Percentiles rank a stretch among this genome's conserved stretches.
Conservation (phyloP, 345 rosid genomes). For the Melaleuca alternifolia region DNA sequence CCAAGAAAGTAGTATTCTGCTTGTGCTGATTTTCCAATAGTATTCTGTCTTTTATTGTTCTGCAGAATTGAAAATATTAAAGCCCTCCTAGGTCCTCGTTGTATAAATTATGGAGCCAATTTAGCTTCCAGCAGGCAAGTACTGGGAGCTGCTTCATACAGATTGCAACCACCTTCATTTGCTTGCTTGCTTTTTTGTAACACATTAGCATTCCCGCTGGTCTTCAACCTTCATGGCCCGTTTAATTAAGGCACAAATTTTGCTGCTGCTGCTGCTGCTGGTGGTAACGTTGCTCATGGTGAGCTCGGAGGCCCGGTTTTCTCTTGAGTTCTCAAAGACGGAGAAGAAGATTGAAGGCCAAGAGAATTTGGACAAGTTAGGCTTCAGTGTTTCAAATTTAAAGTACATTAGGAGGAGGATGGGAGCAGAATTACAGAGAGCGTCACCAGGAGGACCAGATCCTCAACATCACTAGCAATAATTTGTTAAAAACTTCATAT, state of each 20-base stretch:
- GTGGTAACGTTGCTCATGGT: background rate
- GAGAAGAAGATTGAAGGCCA: background rate
- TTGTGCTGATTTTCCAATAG: slow-evolving; percentile 10
- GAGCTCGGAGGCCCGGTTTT: slow-evolving; percentile 3
- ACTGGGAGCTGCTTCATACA: background rate
- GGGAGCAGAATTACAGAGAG: background rate
- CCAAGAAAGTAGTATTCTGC: background rate
- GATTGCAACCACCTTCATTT: background rate
- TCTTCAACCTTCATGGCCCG: slow-evolving; percentile 1
- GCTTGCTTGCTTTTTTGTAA: background rate
- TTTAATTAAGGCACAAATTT: background rate
- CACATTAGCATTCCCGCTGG: background rate
- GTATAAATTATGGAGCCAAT: background rate
- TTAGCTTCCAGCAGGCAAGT: background rate
- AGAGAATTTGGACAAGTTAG: background rate
- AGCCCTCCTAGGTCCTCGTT: background rate
- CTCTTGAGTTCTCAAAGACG: background rate
- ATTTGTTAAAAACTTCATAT: background rate
- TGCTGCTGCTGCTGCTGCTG: background rate
- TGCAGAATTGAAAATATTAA: background rate
- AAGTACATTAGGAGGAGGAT: background rate
- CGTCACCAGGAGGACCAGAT: slow-evolving; percentile 4
- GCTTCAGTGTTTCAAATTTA: background rate
- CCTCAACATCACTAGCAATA: slow-evolving; percentile 5
- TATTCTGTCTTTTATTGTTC: background rate